These are phyloP conservation scores for Globisporangium camurandrum DNA, from an alignment of 352 stramenopile genomes.

Conservation along the genomic window DNA sequence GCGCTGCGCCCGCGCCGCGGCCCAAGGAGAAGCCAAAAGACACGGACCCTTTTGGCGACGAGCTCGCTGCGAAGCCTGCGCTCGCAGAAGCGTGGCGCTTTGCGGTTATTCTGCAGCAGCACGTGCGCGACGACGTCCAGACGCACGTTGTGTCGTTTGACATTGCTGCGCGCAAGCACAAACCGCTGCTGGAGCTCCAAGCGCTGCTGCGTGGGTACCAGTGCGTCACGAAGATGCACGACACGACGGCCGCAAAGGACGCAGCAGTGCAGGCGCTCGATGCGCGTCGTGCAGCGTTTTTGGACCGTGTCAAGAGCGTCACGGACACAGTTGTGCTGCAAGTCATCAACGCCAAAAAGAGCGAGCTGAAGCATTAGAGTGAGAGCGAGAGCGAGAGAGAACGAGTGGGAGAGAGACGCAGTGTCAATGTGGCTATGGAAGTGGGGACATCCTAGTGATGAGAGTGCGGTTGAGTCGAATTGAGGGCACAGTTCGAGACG, in stretches of 20 bases:
- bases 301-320: constrained; percentile 43
- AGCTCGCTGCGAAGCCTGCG: constrained; percentile 53
- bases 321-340: constrained; percentile 51
- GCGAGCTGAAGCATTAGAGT: constrained; percentile 45
- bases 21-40: constrained; percentile 51
- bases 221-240: constrained; percentile 20
- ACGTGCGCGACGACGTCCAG: constrained; percentile 43
- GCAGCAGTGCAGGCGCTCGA: constrained; percentile 36
- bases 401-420: neutral
- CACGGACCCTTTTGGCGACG: constrained; percentile 62
- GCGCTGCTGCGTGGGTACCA: constrained; percentile 55
- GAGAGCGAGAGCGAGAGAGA: neutral
- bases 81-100: constrained; percentile 78
- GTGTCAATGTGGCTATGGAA: too few species aligned
- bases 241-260: constrained; percentile 3
- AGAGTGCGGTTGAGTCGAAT: too few species aligned
- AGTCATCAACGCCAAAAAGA: constrained; percentile 55
- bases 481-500: too few species aligned
- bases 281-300: constrained; percentile 29
- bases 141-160: constrained; percentile 74
- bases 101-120: constrained; percentile 59
- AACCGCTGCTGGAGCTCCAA: constrained; percentile 69
- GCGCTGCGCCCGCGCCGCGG: constrained; percentile 21
- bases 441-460: too few species aligned
- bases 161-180: constrained; percentile 66